Evolutionary conservation across 345 rosid species (phyloP), one percentile per base, ranked within the genome.

Genomic region (Punica granatum): DNA sequence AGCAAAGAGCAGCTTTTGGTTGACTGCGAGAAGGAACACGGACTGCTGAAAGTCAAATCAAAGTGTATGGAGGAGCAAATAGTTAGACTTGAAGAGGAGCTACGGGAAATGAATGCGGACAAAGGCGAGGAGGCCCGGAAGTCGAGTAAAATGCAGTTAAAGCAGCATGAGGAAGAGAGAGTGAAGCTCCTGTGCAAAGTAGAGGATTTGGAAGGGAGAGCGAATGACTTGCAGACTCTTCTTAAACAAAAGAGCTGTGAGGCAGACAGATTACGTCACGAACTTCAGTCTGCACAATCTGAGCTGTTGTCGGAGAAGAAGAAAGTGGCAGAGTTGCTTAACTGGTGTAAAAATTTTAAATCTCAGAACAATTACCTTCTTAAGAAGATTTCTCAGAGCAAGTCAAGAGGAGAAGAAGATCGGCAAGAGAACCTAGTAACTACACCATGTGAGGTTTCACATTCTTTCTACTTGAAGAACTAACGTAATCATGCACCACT

Each of bases 321-420:
- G 74, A 90, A 77, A 71, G 74, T 12, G 60, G 75, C 66, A 39
- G 78, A 82, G 43, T 13, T 75, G 19, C 0, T 67, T 66, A 81
- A 68, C 70, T 59, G 71, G 30, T 89, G 80, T 86, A 89, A 89
- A 58, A 86, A 75, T 70, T 70, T 88, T 51, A 89, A 81, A 76
- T 88, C 92, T 59, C 92, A 90, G 58, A 77, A 90, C 77, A 81
- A 54, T 30, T 94, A 41, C 70, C 90, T 94, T 63, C 67, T 76
- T 37, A 53, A 71, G 70, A 87, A 67, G 83, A 70, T 60, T 41
- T 67, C 60, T 15, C 72, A 70, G 58, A 59, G 58, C 70, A 79
- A 72, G 44, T 68, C 70, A 70, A 82, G 76, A 42, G 73, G 77
- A 60, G 87, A 74, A 69, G 75, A 65, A 72, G 80, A 72, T 49